Percentiles rank a stretch among this genome's conserved stretches.
Conservation (phyloP, 768 basidiomycete species). For the Suillus discolor region DNA sequence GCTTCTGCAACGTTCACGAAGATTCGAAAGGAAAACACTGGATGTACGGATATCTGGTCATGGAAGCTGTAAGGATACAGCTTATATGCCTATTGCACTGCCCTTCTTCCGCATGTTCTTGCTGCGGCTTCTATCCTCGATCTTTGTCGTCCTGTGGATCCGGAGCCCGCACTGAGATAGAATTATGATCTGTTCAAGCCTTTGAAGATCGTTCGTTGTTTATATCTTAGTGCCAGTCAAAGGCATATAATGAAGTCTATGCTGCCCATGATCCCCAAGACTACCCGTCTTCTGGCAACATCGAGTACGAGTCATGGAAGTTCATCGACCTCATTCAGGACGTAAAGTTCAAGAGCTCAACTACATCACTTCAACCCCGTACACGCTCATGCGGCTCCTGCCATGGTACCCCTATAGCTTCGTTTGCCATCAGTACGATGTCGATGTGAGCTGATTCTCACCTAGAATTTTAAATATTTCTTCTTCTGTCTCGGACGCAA, state of each 20-base stretch:
- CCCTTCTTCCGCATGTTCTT: background rate
- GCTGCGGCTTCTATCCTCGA: background rate
- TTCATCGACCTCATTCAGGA: conserved; percentile 36
- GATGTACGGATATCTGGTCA: background rate
- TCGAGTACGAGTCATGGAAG: conserved; percentile 22
- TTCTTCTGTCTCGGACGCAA: conserved; percentile 84
- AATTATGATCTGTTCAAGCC: background rate
- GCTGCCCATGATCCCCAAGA: background rate
- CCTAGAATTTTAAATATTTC: conserved; percentile 82
- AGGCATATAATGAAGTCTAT: background rate
- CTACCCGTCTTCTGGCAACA: background rate
- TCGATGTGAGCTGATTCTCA: conserved; percentile 22
- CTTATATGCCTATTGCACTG: background rate
- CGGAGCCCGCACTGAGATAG: background rate
- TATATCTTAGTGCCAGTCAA: background rate
- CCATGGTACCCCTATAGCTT: conserved; percentile 65
- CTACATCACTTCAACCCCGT: conserved; percentile 22
- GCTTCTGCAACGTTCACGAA: background rate
- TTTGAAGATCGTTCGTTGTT: background rate
- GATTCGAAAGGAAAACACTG: background rate
- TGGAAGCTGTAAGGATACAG: background rate
- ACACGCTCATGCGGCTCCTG: conserved; percentile 79
- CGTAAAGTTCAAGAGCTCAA: background rate
- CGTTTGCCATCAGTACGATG: conserved; percentile 5
- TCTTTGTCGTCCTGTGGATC: background rate